Percentiles rank a stretch among this genome's conserved stretches.
These are phyloP conservation scores for Fusarium oxysporum DNA, from an alignment of 2,329 filamentous ascomycete genomes.

Conservation along the genomic window DNA sequence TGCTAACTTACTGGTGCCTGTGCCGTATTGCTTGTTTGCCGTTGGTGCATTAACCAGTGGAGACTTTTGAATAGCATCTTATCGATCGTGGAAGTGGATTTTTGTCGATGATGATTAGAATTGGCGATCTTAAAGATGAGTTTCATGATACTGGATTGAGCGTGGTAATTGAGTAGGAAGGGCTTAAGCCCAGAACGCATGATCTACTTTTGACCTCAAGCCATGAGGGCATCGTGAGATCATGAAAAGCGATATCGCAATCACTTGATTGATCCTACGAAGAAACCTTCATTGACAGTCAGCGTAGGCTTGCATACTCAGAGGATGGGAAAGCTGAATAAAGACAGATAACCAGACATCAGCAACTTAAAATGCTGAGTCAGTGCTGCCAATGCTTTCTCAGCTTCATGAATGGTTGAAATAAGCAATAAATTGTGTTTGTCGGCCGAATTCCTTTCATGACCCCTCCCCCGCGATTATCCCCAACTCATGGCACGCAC, in stretches of 20 bases:
- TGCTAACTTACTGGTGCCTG: slow-evolving; percentile 15
- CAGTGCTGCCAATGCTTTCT: background rate
- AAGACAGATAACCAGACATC: background rate
- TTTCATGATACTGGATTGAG: background rate
- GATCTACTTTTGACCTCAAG: background rate
- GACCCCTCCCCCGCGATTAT: slow-evolving; percentile 43
- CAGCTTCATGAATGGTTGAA: background rate
- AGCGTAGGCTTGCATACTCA: background rate
- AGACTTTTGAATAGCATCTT: slow-evolving; percentile 10
- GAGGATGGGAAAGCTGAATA: background rate
- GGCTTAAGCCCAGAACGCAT: background rate
- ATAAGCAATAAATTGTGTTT: background rate
- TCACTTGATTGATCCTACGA: background rate
- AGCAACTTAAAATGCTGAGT: background rate
- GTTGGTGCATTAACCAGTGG: slow-evolving; percentile 34
- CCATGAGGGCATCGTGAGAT: background rate
- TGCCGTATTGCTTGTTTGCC: slow-evolving; percentile 30
- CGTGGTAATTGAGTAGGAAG: background rate
- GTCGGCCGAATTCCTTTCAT: slow-evolving; percentile 7
- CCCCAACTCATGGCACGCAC: slow-evolving; percentile 36
- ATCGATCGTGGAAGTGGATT: slow-evolving; percentile 16
- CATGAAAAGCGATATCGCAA: background rate
- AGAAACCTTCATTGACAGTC: too few relatives aligned
- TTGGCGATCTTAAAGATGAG: background rate
- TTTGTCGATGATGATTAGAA: slow-evolving; percentile 15